phyloP scores from a whole-genome alignment of 768 basidiomycete genomes.

The Leccinum subtestaceum region DNA sequence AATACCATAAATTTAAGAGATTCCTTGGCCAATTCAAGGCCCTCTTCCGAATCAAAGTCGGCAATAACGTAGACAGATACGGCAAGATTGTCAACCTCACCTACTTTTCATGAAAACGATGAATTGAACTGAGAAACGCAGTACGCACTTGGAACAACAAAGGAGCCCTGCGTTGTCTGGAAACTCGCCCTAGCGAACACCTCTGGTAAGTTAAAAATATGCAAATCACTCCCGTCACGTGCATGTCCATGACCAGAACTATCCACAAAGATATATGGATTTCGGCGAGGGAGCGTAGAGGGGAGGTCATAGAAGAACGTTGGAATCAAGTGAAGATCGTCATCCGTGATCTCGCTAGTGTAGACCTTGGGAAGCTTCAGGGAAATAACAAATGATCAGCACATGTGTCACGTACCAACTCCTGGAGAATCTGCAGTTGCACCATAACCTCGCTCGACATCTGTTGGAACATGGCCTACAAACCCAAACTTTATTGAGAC shows the following conservation, averaged over 20 bases:
- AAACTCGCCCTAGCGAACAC: constrained; percentile 38
- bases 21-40: constrained; percentile 58
- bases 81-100: constrained; percentile 24
- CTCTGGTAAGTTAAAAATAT: constrained; percentile 32
- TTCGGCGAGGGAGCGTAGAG: constrained; percentile 65
- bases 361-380: constrained; percentile 47
- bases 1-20: constrained; percentile 65
- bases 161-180: constrained; percentile 41
- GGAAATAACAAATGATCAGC: not conserved
- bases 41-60: constrained; percentile 68
- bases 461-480: constrained; percentile 27
- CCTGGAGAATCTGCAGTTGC: constrained; percentile 70
- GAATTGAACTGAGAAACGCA: not conserved
- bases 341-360: constrained; percentile 52
- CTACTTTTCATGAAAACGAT: constrained; percentile 13
- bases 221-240: constrained; percentile 7
- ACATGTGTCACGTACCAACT: constrained; percentile 48
- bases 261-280: constrained; percentile 65
- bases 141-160: constrained; percentile 62
- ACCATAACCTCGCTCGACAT: constrained; percentile 43
- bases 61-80: constrained; percentile 66
- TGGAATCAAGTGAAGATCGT: constrained; percentile 46
- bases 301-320: constrained; percentile 92
- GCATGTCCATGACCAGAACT: constrained; percentile 29
- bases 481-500: not conserved